These are phyloP conservation scores for Calocera cornea DNA, from an alignment of 768 basidiomycete genomes.

Conservation along the genomic window DNA sequence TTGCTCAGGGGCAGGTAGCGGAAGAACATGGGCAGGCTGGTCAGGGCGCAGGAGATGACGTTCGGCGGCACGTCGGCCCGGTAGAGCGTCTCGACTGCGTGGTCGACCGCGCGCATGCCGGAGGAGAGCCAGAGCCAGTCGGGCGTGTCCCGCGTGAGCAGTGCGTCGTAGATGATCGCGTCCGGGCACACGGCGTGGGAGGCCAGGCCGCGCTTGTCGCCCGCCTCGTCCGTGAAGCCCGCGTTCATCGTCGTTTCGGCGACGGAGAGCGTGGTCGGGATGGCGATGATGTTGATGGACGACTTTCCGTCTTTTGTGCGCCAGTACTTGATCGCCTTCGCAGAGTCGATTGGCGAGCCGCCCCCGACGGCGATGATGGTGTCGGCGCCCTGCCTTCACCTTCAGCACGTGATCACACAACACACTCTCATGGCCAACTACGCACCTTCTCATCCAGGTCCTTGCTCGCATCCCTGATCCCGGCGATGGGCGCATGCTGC, in stretches of 20 bases:
- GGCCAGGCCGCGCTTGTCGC: constrained; percentile 46
- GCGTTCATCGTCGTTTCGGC: constrained; percentile 58
- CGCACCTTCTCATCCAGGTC: background rate
- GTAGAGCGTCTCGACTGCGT: constrained; percentile 60
- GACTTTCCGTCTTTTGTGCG: constrained; percentile 46
- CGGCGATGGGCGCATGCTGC: constrained; percentile 55
- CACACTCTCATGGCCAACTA: too few relatives aligned
- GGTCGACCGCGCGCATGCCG: constrained; percentile 65
- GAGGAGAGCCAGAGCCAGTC: constrained; percentile 69
- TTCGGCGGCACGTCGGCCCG: constrained; percentile 42
- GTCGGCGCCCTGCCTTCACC: constrained; percentile 38
- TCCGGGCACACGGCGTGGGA: constrained; percentile 49
- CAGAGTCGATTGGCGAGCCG: constrained; percentile 66
- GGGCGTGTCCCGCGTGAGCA: constrained; percentile 59
- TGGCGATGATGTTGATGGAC: constrained; percentile 36
- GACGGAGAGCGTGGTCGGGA: constrained; percentile 70
- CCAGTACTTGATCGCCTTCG: constrained; percentile 57
- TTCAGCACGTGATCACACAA: constrained; percentile 1
- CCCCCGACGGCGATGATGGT: constrained; percentile 64
- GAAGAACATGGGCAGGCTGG: constrained; percentile 59
- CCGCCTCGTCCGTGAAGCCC: constrained; percentile 57
- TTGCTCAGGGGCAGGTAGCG: constrained; percentile 55
- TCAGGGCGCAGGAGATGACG: constrained; percentile 48
- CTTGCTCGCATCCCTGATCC: constrained; percentile 36
- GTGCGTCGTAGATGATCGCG: constrained; percentile 64